These are phyloP conservation scores for Phytophthora brassicae DNA, from an alignment of 352 stramenopile genomes.

Conservation along the genomic window DNA sequence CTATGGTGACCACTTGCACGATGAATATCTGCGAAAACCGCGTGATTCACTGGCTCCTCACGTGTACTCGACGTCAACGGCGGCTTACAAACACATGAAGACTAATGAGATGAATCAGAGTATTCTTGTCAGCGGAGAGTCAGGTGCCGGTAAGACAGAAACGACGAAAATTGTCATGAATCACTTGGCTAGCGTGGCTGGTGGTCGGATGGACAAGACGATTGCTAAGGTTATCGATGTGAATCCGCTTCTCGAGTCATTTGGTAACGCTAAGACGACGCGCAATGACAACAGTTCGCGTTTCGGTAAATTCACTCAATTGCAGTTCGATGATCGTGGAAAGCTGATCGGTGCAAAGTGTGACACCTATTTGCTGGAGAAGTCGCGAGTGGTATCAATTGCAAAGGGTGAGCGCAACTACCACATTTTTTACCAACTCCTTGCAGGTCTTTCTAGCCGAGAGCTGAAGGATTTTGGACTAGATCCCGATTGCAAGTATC, in stretches of 20 bases:
- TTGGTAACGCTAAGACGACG: constrained; percentile 94
- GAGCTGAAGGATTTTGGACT: constrained; percentile 68
- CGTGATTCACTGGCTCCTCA: constrained; percentile 71
- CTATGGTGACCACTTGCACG: constrained; percentile 88
- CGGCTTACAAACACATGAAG: constrained; percentile 87
- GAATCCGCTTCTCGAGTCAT: constrained; percentile 92
- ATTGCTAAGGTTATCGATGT: constrained; percentile 92
- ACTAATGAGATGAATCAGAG: constrained; percentile 78
- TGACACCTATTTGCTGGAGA: constrained; percentile 96
- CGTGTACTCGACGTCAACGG: constrained; percentile 87
- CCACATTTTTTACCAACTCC: constrained; percentile 97
- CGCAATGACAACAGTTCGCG: constrained; percentile 92
- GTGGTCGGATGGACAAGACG: constrained; percentile 85
- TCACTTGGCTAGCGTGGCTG: constrained; percentile 79
- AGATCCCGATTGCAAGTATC: constrained; percentile 64
- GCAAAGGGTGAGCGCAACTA: constrained; percentile 97
- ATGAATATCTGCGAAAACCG: constrained; percentile 76
- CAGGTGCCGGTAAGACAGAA: constrained; percentile 94
- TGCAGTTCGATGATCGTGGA: constrained; percentile 81
- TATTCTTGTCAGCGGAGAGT: constrained; percentile 88
- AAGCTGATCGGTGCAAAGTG: constrained; percentile 87
- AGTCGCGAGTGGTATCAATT: constrained; percentile 94
- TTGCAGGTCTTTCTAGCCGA: constrained; percentile 56
- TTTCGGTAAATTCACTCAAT: constrained; percentile 91
- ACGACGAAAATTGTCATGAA: constrained; percentile 96